phyloP scores from a whole-genome alignment of 257 asterid genomes.

The Lavandula angustifolia region DNA sequence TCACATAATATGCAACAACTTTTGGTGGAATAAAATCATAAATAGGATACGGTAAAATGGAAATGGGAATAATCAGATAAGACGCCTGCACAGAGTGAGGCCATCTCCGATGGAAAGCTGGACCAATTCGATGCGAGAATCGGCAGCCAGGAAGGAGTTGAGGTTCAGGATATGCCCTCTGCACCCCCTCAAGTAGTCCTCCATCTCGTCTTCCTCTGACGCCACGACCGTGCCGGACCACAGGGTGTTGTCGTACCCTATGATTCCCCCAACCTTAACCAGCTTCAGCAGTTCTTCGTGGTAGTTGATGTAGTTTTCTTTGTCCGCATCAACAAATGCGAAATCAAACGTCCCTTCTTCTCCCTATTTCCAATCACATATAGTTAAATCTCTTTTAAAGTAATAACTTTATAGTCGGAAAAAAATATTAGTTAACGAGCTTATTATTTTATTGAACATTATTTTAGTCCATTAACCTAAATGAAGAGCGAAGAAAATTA shows the following conservation, averaged over 20 bases:
- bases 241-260: conserved; percentile 66
- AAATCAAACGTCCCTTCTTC: conserved; percentile 60
- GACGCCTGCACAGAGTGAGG: conserved; percentile 61
- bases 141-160: conserved; percentile 53
- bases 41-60: not conserved
- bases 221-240: conserved; percentile 59
- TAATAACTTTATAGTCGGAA: too few species aligned
- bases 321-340: conserved; percentile 75
- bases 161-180: conserved; percentile 42
- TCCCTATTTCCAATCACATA: conserved; percentile 35
- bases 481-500: too few species aligned
- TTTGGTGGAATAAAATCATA: not conserved
- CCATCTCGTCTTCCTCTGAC: conserved; percentile 46
- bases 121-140: conserved; percentile 54
- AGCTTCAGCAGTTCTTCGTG: conserved; percentile 52
- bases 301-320: conserved; percentile 58
- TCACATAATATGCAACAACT: too few species aligned
- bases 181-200: conserved; percentile 33
- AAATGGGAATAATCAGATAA: not conserved
- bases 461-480: too few species aligned
- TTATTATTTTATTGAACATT: too few species aligned
- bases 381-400: too few species aligned
- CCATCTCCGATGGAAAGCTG: conserved; percentile 73
- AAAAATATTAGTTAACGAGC: too few species aligned
- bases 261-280: conserved; percentile 59